Evolutionary conservation across 768 basidiomycete species (phyloP), one percentile per base, ranked within the genome.

Genomic region (Boletus subparvulus): DNA sequence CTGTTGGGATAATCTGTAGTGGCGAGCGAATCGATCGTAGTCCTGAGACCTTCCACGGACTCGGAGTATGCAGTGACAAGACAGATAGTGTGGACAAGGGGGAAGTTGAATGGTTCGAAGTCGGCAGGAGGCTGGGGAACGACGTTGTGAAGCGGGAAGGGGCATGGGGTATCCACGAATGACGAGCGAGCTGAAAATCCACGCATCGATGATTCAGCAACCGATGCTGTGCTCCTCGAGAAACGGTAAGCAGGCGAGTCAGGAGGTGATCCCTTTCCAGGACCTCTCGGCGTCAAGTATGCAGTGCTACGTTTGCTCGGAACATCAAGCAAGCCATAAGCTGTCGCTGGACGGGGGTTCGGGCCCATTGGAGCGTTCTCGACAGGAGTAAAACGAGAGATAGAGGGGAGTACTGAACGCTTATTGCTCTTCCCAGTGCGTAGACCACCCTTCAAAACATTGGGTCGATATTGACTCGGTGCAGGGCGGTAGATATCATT

Each of bases 51-150:
- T 71, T 97, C 95, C 21, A 95, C 81, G 4, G 93, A 95, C 73
- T 99, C 97, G 0, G 96, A 97, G 72, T 99, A 99, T 2, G 97
- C 97, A 1, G 97, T 99, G 59, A 99, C 97, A 45, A 98, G 86
- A 66, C 93, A 92, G 63, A 98, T 95, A 6, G 92, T 88, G 73
- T 98, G 93, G 1, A 85, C 89, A 47, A 98, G 85, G 0, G 94
- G 94, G 80, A 91, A 99, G 66, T 92, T 90, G 82, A 96, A 98
- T 0, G 97, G 97, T 70, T 98, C 90, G 61, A 84, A 94, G 65
- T 97, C 94, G 1, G 82, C 78, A 28, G 94, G 81, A 11, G 97
- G 97, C 68, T 99, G 97, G 1, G 92, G 91, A 16, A 98, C 88
- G 65, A 98, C 90, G 65, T 92, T 87, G 58, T 80, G 74, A 36